These are phyloP conservation scores for Cladosporium sp. DNA, from an alignment of 2,329 filamentous ascomycete genomes.

Conservation along the genomic window DNA sequence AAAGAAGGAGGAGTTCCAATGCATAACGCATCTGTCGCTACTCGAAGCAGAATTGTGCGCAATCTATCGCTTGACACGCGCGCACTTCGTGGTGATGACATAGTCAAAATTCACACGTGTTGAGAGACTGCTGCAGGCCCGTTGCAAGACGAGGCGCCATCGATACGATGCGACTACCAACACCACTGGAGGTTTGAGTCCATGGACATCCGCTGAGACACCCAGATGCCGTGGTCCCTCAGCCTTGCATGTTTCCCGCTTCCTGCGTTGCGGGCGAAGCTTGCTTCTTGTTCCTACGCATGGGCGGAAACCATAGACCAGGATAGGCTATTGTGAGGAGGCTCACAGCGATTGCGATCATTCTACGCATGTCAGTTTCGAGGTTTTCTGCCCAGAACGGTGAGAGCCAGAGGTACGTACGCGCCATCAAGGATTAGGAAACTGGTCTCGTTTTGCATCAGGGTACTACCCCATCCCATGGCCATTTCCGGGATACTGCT, in stretches of 20 bases:
- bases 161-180: background rate
- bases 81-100: background rate
- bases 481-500: constrained; percentile 14
- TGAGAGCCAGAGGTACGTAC: background rate
- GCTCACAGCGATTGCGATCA: constrained; percentile 1
- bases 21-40: background rate
- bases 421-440: constrained; percentile 7
- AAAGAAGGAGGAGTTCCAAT: background rate
- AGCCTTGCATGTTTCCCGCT: background rate
- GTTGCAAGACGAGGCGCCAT: background rate
- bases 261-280: background rate
- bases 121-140: background rate
- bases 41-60: background rate
- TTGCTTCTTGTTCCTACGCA: constrained; percentile 8
- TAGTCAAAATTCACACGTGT: background rate
- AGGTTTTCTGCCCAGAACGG: too few relatives aligned
- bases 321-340: constrained; percentile 1
- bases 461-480: constrained; percentile 5
- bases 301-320: constrained; percentile 1
- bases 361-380: background rate
- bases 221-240: background rate
- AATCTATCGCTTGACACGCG: background rate
- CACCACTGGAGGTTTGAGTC: background rate
- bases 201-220: background rate
- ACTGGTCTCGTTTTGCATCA: constrained; percentile 14